Conservation (phyloP, 257 asterid species). For the Ophiorrhiza pumila region DNA sequence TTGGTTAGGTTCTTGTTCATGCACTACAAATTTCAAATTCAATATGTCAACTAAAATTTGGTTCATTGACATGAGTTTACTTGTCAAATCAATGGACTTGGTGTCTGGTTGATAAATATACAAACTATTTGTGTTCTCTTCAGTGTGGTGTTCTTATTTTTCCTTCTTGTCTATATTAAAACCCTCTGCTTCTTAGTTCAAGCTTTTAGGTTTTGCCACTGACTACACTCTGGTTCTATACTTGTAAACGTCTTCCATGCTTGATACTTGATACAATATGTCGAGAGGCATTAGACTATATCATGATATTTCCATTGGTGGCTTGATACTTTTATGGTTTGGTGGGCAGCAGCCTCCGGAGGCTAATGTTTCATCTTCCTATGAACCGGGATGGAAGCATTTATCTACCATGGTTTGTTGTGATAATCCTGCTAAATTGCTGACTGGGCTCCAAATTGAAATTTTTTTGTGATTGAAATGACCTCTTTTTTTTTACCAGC, state of each 20-base stretch:
- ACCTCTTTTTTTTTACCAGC: neutral
- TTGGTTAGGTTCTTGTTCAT: constrained; percentile 10
- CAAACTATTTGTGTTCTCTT: neutral
- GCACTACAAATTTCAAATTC: constrained; percentile 8
- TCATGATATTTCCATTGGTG: neutral
- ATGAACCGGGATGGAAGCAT: neutral
- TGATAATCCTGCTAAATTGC: neutral
- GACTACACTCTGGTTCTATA: neutral
- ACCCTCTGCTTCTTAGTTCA: neutral
- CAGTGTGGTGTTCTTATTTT: neutral
- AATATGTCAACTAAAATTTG: neutral
- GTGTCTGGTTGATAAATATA: constrained; percentile 1
- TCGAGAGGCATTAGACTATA: neutral
- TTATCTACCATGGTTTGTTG: neutral
- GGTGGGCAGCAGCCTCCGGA: neutral
- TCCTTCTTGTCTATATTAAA: neutral
- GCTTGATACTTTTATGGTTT: neutral
- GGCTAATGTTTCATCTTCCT: neutral
- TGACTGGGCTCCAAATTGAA: neutral
- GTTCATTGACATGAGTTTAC: constrained; percentile 7
- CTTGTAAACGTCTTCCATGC: neutral
- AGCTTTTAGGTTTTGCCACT: neutral
- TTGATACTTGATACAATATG: neutral
- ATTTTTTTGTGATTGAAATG: neutral
- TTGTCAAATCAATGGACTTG: neutral